These are phyloP conservation scores for Pythium volutum DNA, from an alignment of 352 stramenopile genomes.

Conservation along the genomic window DNA sequence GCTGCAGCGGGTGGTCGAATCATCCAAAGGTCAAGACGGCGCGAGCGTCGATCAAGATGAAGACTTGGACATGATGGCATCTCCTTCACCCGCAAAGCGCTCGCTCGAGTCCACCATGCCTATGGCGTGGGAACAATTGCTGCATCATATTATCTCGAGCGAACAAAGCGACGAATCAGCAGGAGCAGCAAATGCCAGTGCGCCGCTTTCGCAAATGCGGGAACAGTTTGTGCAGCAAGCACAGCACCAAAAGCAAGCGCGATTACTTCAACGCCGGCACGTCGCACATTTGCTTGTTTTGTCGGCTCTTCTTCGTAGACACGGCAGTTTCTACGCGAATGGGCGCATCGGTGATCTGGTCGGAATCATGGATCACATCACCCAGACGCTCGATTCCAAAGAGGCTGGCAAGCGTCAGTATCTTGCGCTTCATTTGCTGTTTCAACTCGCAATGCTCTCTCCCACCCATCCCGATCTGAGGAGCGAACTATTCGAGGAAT, in stretches of 20 bases:
- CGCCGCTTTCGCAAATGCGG: conserved; percentile 9
- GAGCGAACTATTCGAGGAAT: conserved; percentile 24
- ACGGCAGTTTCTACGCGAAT: conserved; percentile 20
- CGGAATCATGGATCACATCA: conserved; percentile 23
- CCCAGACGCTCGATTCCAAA: conserved; percentile 13
- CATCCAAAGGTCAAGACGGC: neutral
- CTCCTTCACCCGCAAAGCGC: conserved; percentile 19
- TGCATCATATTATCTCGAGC: conserved; percentile 18
- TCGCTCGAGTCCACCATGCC: conserved; percentile 15
- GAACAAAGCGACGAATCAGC: conserved; percentile 2
- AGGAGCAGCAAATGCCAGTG: neutral
- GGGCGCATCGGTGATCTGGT: conserved; percentile 25
- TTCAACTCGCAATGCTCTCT: conserved; percentile 21
- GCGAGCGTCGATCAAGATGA: neutral
- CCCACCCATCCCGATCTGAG: conserved; percentile 14
- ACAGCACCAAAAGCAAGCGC: conserved; percentile 14
- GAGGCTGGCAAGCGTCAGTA: conserved; percentile 17
- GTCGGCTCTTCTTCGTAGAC: conserved; percentile 18
- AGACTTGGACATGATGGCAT: neutral
- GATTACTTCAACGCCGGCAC: conserved; percentile 8
- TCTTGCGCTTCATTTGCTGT: conserved; percentile 23
- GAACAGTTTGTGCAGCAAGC: conserved; percentile 5
- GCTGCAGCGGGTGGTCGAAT: conserved; percentile 7
- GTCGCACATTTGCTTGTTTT: conserved; percentile 18
- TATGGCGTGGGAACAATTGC: conserved; percentile 29